Percentiles rank a stretch among this genome's conserved stretches.
phyloP scores from a whole-genome alignment of 495 filamentous ascomycete species.

The Penicillium paxilli region DNA sequence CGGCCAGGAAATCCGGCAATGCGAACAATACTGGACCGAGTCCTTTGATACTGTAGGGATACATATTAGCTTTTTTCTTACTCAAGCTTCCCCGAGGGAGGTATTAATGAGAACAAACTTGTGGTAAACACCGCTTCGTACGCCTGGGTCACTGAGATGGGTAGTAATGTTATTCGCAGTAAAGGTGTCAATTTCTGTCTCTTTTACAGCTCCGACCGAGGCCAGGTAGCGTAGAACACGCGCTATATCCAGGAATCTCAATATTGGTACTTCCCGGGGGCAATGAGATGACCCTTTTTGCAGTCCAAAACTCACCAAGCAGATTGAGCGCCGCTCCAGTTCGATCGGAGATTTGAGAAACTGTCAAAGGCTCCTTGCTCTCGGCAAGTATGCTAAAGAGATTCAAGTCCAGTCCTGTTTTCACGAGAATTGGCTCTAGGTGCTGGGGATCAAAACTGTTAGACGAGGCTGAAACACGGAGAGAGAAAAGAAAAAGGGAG shows the following conservation, averaged over 20 bases:
- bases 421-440: slow-evolving; percentile 12
- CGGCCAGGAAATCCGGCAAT: slow-evolving; percentile 32
- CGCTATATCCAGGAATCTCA: slow-evolving; percentile 17
- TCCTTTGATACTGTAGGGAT: slow-evolving; percentile 17
- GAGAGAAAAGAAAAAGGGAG: no score
- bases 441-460: no score
- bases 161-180: slow-evolving; percentile 31
- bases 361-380: slow-evolving; percentile 18
- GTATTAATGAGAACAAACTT: neutral
- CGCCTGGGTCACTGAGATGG: slow-evolving; percentile 7
- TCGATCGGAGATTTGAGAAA: slow-evolving; percentile 22
- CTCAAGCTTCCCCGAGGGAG: no score
- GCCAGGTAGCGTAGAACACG: slow-evolving; percentile 42
- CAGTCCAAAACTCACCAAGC: neutral
- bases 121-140: slow-evolving; percentile 21
- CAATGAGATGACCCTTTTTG: neutral
- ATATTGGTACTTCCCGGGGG: neutral
- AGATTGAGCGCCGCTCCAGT: slow-evolving; percentile 11
- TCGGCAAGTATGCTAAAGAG: slow-evolving; percentile 31
- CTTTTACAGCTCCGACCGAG: slow-evolving; percentile 30
- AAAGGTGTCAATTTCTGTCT: slow-evolving; percentile 29
- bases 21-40: slow-evolving; percentile 14
- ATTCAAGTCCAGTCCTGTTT: slow-evolving; percentile 24
- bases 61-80: no score
- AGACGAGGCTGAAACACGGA: no score